Conservation (phyloP, 495 filamentous ascomycete species). For the Pyrenula massariospora region DNA sequence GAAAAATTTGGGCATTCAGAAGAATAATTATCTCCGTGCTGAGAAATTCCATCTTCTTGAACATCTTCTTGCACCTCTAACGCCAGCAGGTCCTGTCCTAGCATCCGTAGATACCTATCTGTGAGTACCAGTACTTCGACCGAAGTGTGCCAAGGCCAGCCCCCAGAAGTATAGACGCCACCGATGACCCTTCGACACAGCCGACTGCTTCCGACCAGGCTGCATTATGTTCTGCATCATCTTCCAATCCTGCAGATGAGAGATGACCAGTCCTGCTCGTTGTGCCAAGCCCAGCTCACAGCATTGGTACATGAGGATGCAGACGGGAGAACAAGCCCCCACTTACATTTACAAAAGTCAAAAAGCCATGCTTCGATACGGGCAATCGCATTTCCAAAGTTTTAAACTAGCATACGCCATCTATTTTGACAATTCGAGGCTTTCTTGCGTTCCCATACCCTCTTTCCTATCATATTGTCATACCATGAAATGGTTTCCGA, state of each 20-base stretch:
- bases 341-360: background rate
- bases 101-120: background rate
- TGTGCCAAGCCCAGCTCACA: background rate
- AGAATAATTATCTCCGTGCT: background rate
- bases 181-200: background rate
- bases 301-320: background rate
- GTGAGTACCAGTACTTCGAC: background rate
- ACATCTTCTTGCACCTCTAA: background rate
- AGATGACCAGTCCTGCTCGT: background rate
- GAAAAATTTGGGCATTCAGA: background rate
- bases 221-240: background rate
- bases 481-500: background rate
- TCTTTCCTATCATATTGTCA: background rate
- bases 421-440: background rate
- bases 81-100: background rate
- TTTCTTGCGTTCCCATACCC: background rate
- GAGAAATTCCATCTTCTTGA: background rate
- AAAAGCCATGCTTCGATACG: background rate
- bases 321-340: background rate
- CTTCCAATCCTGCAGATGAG: background rate
- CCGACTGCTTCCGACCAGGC: background rate
- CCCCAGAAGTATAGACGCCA: background rate
- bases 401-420: background rate
- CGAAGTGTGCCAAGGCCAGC: background rate
- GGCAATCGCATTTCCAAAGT: background rate